Conservation (phyloP, 345 rosid genomes). For the Stellera chamaejasme region DNA sequence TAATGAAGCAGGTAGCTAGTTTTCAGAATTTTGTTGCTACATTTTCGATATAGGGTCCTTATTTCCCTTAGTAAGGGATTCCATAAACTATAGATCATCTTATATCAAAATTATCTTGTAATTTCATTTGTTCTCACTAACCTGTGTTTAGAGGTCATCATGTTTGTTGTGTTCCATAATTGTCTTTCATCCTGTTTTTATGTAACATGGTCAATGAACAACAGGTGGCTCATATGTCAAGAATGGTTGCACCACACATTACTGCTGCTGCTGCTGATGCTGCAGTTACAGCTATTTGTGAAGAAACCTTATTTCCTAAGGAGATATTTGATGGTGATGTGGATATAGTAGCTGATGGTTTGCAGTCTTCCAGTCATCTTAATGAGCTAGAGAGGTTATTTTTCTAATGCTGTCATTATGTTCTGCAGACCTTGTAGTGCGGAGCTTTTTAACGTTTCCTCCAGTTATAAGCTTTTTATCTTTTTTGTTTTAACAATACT, state of each 20-base stretch:
- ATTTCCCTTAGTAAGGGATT: too few species aligned
- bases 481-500: not conserved
- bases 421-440: not conserved
- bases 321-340: conserved; percentile 46
- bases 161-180: too few species aligned
- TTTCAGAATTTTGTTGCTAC: not conserved
- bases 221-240: conserved; percentile 62
- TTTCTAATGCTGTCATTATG: conserved; percentile 4
- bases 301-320: conserved; percentile 64
- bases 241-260: conserved; percentile 52
- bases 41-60: not conserved
- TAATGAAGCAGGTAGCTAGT: conserved; percentile 68
- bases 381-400: conserved; percentile 35
- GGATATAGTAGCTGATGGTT: conserved; percentile 21
- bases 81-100: too few species aligned
- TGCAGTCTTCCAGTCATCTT: conserved; percentile 16
- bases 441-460: conserved; percentile 5
- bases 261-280: conserved; percentile 78
- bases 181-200: too few species aligned
- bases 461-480: conserved; percentile 4
- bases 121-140: too few species aligned
- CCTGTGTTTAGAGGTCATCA: too few species aligned
- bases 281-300: conserved; percentile 68
- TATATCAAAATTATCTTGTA: too few species aligned
- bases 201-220: not conserved